A percentile compares a stretch with the other conserved stretches of the same genome.
phyloP scores from a whole-genome alignment of 2,329 filamentous ascomycete species.

The Xylaria sp. region DNA sequence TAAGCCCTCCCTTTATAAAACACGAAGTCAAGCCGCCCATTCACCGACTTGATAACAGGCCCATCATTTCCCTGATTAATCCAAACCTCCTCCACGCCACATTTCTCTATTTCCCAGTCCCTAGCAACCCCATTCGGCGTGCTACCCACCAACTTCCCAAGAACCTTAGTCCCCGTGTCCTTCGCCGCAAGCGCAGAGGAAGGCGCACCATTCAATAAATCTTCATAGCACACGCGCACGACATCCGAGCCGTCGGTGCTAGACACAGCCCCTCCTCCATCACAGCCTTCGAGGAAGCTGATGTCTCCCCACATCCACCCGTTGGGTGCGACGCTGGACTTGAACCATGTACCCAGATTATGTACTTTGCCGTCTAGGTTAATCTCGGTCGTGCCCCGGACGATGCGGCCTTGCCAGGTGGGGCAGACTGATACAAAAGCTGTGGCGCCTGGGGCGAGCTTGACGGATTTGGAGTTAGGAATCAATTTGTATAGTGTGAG shows the following conservation, averaged over 20 bases:
- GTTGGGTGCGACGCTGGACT: conserved; percentile 23
- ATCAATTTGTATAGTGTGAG: too few relatives aligned
- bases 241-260: conserved; percentile 31
- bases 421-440: conserved; percentile 37
- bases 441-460: conserved; percentile 31
- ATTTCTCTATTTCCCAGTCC: conserved; percentile 22
- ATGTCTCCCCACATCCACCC: conserved; percentile 34
- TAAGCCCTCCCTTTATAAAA: conserved; percentile 25
- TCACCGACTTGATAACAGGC: conserved; percentile 20
- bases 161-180: conserved; percentile 18
- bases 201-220: conserved; percentile 33
- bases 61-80: conserved; percentile 5
- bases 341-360: conserved; percentile 36
- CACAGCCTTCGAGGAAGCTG: conserved; percentile 37
- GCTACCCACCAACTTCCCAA: conserved; percentile 20
- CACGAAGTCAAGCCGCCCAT: conserved; percentile 20
- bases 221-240: conserved; percentile 23
- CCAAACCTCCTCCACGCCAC: conserved; percentile 16
- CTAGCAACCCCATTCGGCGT: conserved; percentile 13
- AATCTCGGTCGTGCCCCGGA: conserved; percentile 31
- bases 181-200: conserved; percentile 24
- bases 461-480: conserved; percentile 9
- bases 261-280: conserved; percentile 32
- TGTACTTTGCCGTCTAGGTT: conserved; percentile 34
- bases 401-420: conserved; percentile 36